These are phyloP conservation scores for Alternaria postmessia DNA, from an alignment of 2,329 filamentous ascomycete species.

Conservation along the genomic window DNA sequence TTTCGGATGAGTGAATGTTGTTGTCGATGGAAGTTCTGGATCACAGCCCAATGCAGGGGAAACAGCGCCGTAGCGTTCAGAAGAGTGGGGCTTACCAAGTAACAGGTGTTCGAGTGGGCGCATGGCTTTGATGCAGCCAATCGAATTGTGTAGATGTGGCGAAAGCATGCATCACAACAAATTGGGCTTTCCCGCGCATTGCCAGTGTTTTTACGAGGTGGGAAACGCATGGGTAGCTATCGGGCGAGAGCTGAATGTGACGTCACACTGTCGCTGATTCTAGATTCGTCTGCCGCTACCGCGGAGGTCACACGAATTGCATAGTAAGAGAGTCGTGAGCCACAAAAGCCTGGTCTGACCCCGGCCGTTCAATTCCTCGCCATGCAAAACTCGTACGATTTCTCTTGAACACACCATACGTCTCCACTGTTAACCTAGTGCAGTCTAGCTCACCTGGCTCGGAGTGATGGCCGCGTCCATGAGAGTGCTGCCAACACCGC, in stretches of 20 bases:
- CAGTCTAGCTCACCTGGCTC: slow-evolving; percentile 15
- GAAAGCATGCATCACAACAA: not conserved
- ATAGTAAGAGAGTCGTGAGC: slow-evolving; percentile 1
- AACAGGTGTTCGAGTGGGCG: not conserved
- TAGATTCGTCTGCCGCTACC: not conserved
- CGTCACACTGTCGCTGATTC: slow-evolving; percentile 2
- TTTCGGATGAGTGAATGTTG: not conserved
- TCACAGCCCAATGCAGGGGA: not conserved
- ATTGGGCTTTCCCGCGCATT: not conserved
- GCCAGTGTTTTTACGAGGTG: not conserved
- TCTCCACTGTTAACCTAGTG: slow-evolving; percentile 15
- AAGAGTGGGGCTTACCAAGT: not conserved
- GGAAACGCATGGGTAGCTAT: not conserved
- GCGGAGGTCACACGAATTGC: slow-evolving; percentile 3
- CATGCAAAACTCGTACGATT: slow-evolving; percentile 37
- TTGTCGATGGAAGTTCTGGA: not conserved
- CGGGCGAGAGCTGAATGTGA: slow-evolving; percentile 2
- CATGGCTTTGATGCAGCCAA: not conserved
- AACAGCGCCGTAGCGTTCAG: not conserved
- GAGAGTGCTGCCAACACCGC: slow-evolving; percentile 14
- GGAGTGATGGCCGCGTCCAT: slow-evolving; percentile 25
- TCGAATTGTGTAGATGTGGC: not conserved
- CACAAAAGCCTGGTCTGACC: slow-evolving; percentile 24
- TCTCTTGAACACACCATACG: slow-evolving; percentile 10
- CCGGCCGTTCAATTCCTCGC: slow-evolving; percentile 9